Conservation (phyloP, 768 basidiomycete species). For the Amanita rimosa region DNA sequence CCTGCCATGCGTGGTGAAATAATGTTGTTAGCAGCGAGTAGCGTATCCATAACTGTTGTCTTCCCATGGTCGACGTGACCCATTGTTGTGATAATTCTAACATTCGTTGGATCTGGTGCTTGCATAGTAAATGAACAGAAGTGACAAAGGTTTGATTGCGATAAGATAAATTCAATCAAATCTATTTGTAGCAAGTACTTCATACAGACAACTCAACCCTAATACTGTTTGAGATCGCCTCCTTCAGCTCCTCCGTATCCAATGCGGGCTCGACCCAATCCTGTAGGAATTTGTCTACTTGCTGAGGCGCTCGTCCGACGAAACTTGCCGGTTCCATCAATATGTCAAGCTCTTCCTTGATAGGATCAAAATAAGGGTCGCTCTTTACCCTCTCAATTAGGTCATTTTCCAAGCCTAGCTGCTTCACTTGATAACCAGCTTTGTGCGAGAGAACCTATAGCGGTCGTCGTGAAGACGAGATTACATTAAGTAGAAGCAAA, state of each 20-base stretch:
- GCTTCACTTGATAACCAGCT: slow-evolving; percentile 89
- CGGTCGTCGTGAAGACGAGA: background rate
- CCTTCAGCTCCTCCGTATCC: slow-evolving; percentile 40
- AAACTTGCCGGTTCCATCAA: slow-evolving; percentile 84
- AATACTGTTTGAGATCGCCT: slow-evolving; percentile 35
- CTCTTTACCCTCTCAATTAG: slow-evolving; percentile 77
- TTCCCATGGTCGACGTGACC: slow-evolving; percentile 96
- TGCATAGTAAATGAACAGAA: slow-evolving; percentile 14
- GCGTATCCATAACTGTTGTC: slow-evolving; percentile 88
- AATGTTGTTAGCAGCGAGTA: slow-evolving; percentile 96
- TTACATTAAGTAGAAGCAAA: background rate
- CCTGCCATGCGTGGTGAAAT: slow-evolving; percentile 93
- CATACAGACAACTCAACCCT: slow-evolving; percentile 61
- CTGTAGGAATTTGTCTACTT: slow-evolving; percentile 80
- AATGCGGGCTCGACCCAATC: slow-evolving; percentile 87
- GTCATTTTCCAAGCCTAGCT: slow-evolving; percentile 91
- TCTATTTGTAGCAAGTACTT: background rate
- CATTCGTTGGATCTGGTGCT: slow-evolving; percentile 30
- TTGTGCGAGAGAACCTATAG: slow-evolving; percentile 82
- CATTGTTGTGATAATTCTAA: slow-evolving; percentile 76
- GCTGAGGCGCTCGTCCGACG: slow-evolving; percentile 89
- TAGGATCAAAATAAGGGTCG: slow-evolving; percentile 84
- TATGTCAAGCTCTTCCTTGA: slow-evolving; percentile 66
- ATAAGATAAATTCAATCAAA: too few species aligned
- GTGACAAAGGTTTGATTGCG: background rate